phyloP scores from a whole-genome alignment of 1,284 basidiomycete species.

The Trametes versicolor region DNA sequence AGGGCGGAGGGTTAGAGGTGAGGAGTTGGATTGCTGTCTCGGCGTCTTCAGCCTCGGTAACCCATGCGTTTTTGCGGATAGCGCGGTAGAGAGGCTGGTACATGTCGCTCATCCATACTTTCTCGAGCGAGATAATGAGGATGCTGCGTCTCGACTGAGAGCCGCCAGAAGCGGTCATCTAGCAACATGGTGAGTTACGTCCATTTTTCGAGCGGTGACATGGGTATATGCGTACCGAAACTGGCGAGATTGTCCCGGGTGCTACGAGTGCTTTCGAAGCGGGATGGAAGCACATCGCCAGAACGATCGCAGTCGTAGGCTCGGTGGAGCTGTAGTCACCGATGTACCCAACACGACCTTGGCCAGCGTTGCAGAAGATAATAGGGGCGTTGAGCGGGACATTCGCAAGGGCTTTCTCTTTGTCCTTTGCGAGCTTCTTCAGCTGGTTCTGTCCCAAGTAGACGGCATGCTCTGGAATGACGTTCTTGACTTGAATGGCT shows the following conservation, averaged over 20 bases:
- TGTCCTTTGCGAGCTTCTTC: not conserved
- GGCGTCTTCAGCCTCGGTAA: conserved; percentile 14
- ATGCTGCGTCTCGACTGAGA: conserved; percentile 2
- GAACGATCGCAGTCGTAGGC: conserved; percentile 14
- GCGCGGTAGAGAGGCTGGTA: conserved; percentile 26
- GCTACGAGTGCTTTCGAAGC: conserved; percentile 4
- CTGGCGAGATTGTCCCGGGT: not conserved
- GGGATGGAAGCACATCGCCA: conserved; percentile 29
- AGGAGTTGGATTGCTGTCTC: conserved; percentile 17
- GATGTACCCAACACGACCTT: conserved; percentile 30
- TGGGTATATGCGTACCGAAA: not conserved
- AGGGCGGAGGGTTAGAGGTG: conserved; percentile 16
- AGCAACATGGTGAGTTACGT: not conserved
- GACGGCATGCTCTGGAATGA: conserved; percentile 5
- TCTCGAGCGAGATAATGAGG: conserved; percentile 30
- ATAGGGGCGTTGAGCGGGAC: conserved; percentile 11
- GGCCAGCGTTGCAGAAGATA: conserved; percentile 21
- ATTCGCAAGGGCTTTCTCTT: not conserved
- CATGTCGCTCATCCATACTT: conserved; percentile 12
- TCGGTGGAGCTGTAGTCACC: conserved; percentile 14
- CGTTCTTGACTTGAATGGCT: not conserved
- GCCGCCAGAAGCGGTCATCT: not conserved
- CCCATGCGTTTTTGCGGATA: conserved; percentile 22
- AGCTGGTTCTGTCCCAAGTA: conserved; percentile 13
- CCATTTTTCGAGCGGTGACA: too few relatives aligned